phyloP scores from a whole-genome alignment of 2,329 filamentous ascomycete genomes.

The Cladobotryum protrusum region DNA sequence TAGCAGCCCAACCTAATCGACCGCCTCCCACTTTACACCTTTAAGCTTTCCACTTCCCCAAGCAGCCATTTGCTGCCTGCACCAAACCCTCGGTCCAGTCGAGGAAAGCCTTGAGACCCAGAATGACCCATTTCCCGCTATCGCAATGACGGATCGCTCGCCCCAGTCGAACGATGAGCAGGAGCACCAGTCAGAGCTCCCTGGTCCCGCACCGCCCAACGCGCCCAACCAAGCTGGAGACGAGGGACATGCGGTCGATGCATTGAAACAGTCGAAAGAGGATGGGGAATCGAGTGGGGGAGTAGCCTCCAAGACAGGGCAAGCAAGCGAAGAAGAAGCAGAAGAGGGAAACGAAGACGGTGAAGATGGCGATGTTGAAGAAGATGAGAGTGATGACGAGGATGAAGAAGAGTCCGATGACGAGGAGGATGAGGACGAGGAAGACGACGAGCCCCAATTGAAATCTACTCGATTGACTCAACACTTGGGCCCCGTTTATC shows the following conservation, averaged over 20 bases:
- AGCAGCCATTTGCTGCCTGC: slow-evolving; percentile 7
- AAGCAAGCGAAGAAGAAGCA: slow-evolving; percentile 7
- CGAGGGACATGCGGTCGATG: background rate
- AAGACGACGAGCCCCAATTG: slow-evolving; percentile 88
- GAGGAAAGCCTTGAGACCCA: slow-evolving; percentile 16
- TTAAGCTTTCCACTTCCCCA: background rate
- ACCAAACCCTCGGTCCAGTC: slow-evolving; percentile 6
- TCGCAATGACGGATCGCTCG: slow-evolving; percentile 38
- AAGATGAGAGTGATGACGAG: slow-evolving; percentile 37
- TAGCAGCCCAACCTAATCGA: slow-evolving; percentile 1
- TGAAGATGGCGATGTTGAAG: slow-evolving; percentile 22
- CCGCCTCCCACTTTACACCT: background rate
- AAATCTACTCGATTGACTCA: slow-evolving; percentile 88
- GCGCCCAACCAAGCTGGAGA: background rate
- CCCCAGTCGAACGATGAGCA: slow-evolving; percentile 26
- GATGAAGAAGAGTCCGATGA: slow-evolving; percentile 51
- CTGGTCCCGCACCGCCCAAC: background rate
- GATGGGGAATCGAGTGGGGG: slow-evolving; percentile 8
- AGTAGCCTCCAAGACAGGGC: too few relatives aligned
- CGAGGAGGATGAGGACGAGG: slow-evolving; percentile 70
- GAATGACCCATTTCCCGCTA: slow-evolving; percentile 23
- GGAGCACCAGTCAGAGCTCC: slow-evolving; percentile 1
- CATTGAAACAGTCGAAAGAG: slow-evolving; percentile 9
- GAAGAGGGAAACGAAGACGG: slow-evolving; percentile 19
- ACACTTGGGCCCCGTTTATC: slow-evolving; percentile 73